These are phyloP conservation scores for Alternaria triticimaculans DNA, from an alignment of 2,329 filamentous ascomycete species.

Conservation along the genomic window DNA sequence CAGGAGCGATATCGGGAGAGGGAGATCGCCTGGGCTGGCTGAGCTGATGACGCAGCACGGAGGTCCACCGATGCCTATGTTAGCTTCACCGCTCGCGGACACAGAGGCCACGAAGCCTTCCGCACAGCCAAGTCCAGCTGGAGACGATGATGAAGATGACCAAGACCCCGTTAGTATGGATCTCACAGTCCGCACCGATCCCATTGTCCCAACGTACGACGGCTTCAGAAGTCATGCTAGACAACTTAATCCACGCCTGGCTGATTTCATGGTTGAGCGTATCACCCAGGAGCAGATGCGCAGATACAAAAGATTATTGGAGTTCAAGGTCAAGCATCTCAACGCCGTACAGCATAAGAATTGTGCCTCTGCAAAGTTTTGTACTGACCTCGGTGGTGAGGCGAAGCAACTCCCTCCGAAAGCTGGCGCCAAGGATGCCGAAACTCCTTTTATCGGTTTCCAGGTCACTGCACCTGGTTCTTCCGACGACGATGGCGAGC, in stretches of 20 bases:
- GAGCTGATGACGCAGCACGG: slow-evolving; percentile 64
- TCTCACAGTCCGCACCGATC: slow-evolving; percentile 67
- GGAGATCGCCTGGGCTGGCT: slow-evolving; percentile 53
- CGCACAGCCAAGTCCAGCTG: slow-evolving; percentile 42
- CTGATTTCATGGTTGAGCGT: slow-evolving; percentile 74
- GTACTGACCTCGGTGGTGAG: slow-evolving; percentile 71
- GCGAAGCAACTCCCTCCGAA: slow-evolving; percentile 67
- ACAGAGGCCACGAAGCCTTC: slow-evolving; percentile 44
- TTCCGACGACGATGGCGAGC: slow-evolving; percentile 71
- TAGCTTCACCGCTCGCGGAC: slow-evolving; percentile 56
- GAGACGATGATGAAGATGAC: slow-evolving; percentile 52
- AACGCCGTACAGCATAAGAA: slow-evolving; percentile 61
- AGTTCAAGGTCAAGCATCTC: slow-evolving; percentile 73
- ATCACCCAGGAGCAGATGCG: slow-evolving; percentile 81
- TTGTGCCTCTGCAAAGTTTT: slow-evolving; percentile 69
- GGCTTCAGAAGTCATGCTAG: slow-evolving; percentile 80
- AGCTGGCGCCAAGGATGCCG: slow-evolving; percentile 65
- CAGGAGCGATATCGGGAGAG: slow-evolving; percentile 60
- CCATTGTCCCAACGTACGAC: slow-evolving; percentile 73
- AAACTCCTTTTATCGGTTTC: slow-evolving; percentile 62
- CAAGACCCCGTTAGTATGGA: slow-evolving; percentile 67
- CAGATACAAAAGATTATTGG: slow-evolving; percentile 79
- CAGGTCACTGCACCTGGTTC: slow-evolving; percentile 62
- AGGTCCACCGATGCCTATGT: slow-evolving; percentile 64
- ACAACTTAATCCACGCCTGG: slow-evolving; percentile 75